phyloP scores from a whole-genome alignment of 176 grass and related monocot genomes.

The Juncus effusus region DNA sequence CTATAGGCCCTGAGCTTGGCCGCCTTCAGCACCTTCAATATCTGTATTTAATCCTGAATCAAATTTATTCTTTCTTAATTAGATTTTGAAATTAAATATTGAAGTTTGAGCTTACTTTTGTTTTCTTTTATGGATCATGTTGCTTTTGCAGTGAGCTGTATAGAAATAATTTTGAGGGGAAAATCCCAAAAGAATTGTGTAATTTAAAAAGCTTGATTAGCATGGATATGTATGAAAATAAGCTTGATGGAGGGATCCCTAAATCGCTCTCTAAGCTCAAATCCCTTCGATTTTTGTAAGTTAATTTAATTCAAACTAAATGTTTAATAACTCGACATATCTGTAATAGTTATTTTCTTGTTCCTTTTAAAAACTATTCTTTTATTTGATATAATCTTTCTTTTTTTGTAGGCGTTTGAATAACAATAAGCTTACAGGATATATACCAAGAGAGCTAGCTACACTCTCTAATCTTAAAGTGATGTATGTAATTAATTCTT shows the following conservation, averaged over 20 bases:
- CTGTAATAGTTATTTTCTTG: background rate
- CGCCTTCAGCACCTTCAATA: slow-evolving; percentile 79
- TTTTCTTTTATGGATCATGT: background rate
- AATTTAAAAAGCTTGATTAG: slow-evolving; percentile 88
- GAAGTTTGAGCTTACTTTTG: background rate
- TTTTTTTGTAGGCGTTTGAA: slow-evolving; percentile 66
- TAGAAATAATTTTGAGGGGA: slow-evolving; percentile 65
- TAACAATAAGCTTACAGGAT: slow-evolving; percentile 82
- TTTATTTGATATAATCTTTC: slow-evolving; percentile 1
- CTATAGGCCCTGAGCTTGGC: slow-evolving; percentile 76
- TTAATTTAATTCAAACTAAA: background rate
- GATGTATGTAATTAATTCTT: slow-evolving; percentile 52
- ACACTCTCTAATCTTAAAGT: slow-evolving; percentile 83
- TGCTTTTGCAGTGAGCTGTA: slow-evolving; percentile 72
- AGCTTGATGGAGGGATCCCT: slow-evolving; percentile 63
- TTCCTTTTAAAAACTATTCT: background rate
- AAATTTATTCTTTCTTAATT: slow-evolving; percentile 9
- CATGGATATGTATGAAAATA: slow-evolving; percentile 93
- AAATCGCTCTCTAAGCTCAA: slow-evolving; percentile 78
- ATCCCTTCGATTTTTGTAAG: slow-evolving; percentile 94
- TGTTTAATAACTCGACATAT: background rate
- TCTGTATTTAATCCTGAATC: slow-evolving; percentile 40
- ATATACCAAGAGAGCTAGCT: slow-evolving; percentile 82
- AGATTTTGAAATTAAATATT: background rate
- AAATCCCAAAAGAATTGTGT: slow-evolving; percentile 78